Percentiles rank a stretch among this genome's conserved stretches.
Evolutionary conservation across 306 rosid genomes (phyloP).

Genomic region (Hippophae rhamnoides): DNA sequence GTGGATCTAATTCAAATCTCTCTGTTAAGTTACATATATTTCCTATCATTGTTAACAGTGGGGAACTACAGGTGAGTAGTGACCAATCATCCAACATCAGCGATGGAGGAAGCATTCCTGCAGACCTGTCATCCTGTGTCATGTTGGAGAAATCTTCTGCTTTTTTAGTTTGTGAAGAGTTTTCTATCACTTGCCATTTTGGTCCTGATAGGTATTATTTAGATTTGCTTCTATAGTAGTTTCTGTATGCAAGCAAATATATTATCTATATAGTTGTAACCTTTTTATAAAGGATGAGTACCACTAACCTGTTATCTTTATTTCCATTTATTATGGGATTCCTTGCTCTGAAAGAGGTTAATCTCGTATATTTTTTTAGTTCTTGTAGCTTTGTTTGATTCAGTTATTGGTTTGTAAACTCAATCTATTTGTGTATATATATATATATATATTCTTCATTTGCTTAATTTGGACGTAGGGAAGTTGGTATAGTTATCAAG

Average conservation of each 20-base stretch:
- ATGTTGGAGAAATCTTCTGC: constrained; percentile 54
- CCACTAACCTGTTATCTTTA: not conserved
- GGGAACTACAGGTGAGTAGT: constrained; percentile 59
- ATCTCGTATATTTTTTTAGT: not conserved
- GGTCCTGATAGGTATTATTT: constrained; percentile 80
- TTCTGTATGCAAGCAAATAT: constrained; percentile 6
- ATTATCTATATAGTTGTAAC: not conserved
- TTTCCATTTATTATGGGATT: not conserved
- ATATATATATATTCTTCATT: not conserved
- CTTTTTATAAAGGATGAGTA: not conserved
- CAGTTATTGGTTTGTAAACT: constrained; percentile 10
- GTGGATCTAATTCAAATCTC: constrained; percentile 58
- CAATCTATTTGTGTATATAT: not conserved
- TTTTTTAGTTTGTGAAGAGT: constrained; percentile 63
- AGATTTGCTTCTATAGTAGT: not conserved
- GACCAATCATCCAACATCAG: constrained; percentile 57
- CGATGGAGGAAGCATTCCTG: constrained; percentile 48
- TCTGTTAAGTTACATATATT: constrained; percentile 64
- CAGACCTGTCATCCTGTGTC: constrained; percentile 42
- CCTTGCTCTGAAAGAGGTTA: not conserved
- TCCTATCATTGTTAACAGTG: constrained; percentile 62
- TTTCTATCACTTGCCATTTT: constrained; percentile 72
- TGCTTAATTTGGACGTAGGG: constrained; percentile 63
- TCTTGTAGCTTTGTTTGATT: not conserved
- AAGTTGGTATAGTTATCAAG: constrained; percentile 77